Evolutionary conservation across 495 filamentous ascomycete genomes (phyloP).

Genomic region (Letharia lupina): DNA sequence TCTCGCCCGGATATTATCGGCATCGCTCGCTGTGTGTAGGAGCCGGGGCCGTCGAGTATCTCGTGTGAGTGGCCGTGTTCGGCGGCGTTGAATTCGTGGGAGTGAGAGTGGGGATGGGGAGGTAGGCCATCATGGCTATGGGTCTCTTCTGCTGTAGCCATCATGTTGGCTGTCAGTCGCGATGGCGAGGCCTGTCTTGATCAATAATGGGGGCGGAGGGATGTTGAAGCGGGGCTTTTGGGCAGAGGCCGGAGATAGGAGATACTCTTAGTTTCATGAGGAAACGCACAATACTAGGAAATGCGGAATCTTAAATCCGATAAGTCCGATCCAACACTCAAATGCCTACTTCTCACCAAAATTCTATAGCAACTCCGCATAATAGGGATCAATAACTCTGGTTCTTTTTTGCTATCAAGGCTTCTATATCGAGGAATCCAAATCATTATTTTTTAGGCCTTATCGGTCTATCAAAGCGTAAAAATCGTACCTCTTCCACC

Average conservation of each 20-base stretch:
- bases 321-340: no score
- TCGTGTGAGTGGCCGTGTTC: constrained; percentile 95
- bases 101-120: constrained; percentile 54
- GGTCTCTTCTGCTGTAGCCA: not conserved
- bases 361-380: no score
- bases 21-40: constrained; percentile 84
- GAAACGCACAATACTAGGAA: no score
- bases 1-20: constrained; percentile 79
- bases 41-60: constrained; percentile 89
- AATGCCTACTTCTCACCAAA: no score
- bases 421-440: no score
- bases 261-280: no score
- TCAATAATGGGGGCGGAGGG: not conserved
- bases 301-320: no score
- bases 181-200: not conserved
- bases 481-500: no score
- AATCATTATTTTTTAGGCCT: no score
- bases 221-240: not conserved
- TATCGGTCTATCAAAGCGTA: no score
- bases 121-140: constrained; percentile 33
- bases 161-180: not conserved
- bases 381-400: no score
- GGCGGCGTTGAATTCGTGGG: constrained; percentile 55
- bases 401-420: no score
- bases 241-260: not conserved